These are phyloP conservation scores for Dispira parvispora DNA, from an alignment of 192 early-diverging fungal genomes.

Conservation along the genomic window DNA sequence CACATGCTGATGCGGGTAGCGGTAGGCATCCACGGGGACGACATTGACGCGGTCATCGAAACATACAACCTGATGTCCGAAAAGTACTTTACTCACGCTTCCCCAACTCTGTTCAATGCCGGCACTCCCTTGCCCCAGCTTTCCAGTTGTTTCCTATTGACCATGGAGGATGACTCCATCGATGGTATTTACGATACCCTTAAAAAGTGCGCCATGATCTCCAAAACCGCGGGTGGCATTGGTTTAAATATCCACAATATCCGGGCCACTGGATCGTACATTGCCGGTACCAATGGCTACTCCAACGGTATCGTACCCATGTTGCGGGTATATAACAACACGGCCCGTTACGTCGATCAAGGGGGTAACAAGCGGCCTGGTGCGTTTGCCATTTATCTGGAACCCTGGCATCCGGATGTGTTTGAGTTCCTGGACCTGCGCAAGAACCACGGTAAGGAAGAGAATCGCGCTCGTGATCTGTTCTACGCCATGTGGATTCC, in stretches of 20 bases:
- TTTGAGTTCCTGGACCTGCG: constrained; percentile 92
- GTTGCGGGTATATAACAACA: constrained; percentile 97
- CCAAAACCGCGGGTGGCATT: constrained; percentile 95
- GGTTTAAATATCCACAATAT: constrained; percentile 97
- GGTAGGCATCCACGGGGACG: constrained; percentile 87
- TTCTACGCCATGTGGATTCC: constrained; percentile 97
- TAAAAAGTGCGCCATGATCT: constrained; percentile 94
- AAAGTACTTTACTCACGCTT: constrained; percentile 92
- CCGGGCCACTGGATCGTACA: constrained; percentile 85
- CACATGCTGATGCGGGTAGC: constrained; percentile 98
- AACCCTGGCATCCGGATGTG: constrained; percentile 97
- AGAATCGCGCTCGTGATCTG: constrained; percentile 87
- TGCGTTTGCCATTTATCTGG: constrained; percentile 95
- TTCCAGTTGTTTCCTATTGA: constrained; percentile 87
- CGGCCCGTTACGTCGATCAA: constrained; percentile 97
- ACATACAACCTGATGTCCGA: constrained; percentile 88
- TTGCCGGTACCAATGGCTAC: constrained; percentile 92
- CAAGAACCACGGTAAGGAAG: constrained; percentile 98
- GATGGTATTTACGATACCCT: constrained; percentile 98
- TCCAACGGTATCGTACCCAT: constrained; percentile 95
- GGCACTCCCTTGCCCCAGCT: constrained; percentile 92
- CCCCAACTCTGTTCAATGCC: constrained; percentile 95
- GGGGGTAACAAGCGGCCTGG: constrained; percentile 98
- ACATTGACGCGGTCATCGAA: constrained; percentile 84
- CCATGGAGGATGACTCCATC: constrained; percentile 93